These are phyloP conservation scores for Fomitiporia mediterranea DNA, from an alignment of 1,284 basidiomycete species.

Conservation along the genomic window DNA sequence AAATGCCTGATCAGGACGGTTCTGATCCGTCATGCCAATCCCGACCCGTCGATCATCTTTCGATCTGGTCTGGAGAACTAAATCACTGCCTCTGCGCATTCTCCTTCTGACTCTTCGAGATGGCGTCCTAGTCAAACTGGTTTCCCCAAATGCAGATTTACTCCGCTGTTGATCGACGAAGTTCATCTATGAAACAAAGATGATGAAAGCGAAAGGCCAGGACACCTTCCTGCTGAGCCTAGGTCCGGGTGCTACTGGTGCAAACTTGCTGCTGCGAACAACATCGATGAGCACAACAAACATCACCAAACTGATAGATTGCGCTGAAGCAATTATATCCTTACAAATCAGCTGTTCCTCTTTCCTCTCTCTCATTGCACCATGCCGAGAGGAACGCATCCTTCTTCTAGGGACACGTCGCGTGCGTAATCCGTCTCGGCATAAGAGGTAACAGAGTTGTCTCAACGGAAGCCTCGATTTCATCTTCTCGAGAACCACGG, in stretches of 20 bases:
- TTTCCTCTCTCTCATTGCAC: too few relatives aligned
- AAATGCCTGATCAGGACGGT: not conserved
- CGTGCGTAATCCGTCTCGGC: not conserved
- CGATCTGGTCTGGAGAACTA: not conserved
- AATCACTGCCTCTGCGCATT: not conserved
- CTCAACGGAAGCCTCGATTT: too few relatives aligned
- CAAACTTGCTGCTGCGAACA: not conserved
- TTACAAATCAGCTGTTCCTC: not conserved
- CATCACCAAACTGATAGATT: slow-evolving; percentile 3
- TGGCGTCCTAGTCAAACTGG: not conserved
- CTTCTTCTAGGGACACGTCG: not conserved
- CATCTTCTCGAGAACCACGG: slow-evolving; percentile 1
- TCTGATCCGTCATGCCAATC: not conserved
- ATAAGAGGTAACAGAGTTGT: too few relatives aligned
- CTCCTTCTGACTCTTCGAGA: not conserved
- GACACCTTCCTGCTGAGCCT: too few relatives aligned
- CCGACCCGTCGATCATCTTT: not conserved
- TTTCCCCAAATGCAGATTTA: too few relatives aligned
- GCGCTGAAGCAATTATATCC: not conserved
- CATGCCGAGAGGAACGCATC: not conserved
- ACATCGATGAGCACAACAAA: not conserved
- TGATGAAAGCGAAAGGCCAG: too few relatives aligned
- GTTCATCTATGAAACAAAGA: too few relatives aligned
- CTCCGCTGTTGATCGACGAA: too few relatives aligned
- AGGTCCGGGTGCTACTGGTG: not conserved